A percentile compares a stretch with the other conserved stretches of the same genome.
phyloP scores from a whole-genome alignment of 768 basidiomycete species.

The Xerocomus brunneocitrinus region DNA sequence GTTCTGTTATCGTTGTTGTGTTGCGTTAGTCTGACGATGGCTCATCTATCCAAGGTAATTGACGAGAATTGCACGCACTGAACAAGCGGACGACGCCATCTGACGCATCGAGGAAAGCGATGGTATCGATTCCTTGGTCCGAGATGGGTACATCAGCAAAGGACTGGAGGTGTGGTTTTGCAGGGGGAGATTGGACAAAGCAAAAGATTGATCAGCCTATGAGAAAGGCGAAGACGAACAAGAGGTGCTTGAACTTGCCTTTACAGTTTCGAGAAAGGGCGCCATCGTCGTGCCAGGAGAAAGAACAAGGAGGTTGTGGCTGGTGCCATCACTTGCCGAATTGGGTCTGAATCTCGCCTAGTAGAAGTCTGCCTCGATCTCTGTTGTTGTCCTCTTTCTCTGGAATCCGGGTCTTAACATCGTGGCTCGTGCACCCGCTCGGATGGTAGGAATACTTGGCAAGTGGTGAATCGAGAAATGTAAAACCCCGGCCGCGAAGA shows the following conservation, averaged over 20 bases:
- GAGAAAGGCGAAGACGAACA: too few relatives aligned
- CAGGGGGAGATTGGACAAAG: neutral
- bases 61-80: slow-evolving; percentile 47
- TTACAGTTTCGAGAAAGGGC: too few relatives aligned
- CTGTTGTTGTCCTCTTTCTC: too few relatives aligned
- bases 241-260: too few relatives aligned
- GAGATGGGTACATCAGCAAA: slow-evolving; percentile 87
- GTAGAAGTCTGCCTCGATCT: too few relatives aligned
- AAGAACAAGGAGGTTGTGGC: neutral
- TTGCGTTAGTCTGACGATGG: neutral
- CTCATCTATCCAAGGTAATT: neutral
- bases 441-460: too few relatives aligned
- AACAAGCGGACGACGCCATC: slow-evolving; percentile 71
- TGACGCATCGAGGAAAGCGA: slow-evolving; percentile 82
- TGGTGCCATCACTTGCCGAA: neutral
- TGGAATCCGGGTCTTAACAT: too few relatives aligned
- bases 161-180: slow-evolving; percentile 48
- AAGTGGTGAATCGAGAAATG: too few relatives aligned
- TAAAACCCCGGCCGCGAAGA: too few relatives aligned
- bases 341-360: neutral
- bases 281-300: slow-evolving; percentile 2
- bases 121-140: slow-evolving; percentile 84
- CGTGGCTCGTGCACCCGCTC: too few relatives aligned
- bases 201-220: neutral
- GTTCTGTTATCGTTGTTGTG: slow-evolving; percentile 11